A percentile compares a stretch with the other conserved stretches of the same genome.
Conservation (phyloP, 441 rosid species). For the Aquilaria agallochum region DNA sequence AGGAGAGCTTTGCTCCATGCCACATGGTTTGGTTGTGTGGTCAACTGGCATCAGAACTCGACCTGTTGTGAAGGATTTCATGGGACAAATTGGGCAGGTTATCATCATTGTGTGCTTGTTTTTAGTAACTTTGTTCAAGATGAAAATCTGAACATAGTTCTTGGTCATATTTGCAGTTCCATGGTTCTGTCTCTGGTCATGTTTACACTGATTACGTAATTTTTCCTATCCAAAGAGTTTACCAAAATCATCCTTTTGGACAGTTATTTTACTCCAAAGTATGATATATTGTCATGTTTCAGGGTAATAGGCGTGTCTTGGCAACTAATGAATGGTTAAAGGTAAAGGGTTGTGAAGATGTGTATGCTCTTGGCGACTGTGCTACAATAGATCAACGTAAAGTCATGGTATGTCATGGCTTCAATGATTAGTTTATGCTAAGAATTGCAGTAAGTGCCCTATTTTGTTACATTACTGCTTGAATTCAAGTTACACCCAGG, state of each 20-base stretch:
- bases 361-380: slow-evolving; percentile 94
- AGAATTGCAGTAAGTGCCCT: neutral
- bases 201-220: neutral
- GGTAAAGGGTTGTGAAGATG: slow-evolving; percentile 68
- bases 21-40: slow-evolving; percentile 91
- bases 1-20: slow-evolving; percentile 50
- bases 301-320: slow-evolving; percentile 64
- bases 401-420: slow-evolving; percentile 56
- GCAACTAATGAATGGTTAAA: slow-evolving; percentile 89
- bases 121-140: neutral
- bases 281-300: slow-evolving; percentile 12
- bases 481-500: neutral
- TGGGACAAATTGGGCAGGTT: slow-evolving; percentile 93
- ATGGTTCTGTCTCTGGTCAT: neutral
- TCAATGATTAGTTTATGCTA: slow-evolving; percentile 13
- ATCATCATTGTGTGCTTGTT: neutral
- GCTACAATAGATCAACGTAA: slow-evolving; percentile 89
- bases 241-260: neutral
- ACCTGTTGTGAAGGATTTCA: slow-evolving; percentile 74
- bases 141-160: slow-evolving; percentile 2
- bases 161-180: slow-evolving; percentile 1
- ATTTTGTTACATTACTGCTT: neutral
- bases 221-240: neutral
- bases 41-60: slow-evolving; percentile 90
- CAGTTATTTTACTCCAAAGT: slow-evolving; percentile 1